These are phyloP conservation scores for Bothriochloa decipiens DNA, from an alignment of 176 grass and related monocot species.

Conservation along the genomic window DNA sequence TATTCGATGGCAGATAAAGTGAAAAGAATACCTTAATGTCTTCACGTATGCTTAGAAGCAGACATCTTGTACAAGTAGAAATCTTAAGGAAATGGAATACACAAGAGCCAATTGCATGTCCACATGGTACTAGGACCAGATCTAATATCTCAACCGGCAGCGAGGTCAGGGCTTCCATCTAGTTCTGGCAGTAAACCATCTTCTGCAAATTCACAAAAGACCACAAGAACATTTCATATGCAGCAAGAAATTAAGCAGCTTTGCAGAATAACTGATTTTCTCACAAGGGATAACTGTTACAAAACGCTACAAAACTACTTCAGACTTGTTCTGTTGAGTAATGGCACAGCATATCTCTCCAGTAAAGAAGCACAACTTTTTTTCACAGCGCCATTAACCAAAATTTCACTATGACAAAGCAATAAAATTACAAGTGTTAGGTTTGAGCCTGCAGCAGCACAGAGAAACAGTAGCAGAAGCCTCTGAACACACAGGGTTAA, in stretches of 20 bases:
- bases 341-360: background rate
- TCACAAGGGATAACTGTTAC: background rate
- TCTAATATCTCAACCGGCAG: background rate
- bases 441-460: background rate
- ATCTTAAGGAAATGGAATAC: conserved; percentile 5
- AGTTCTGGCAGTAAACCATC: no score
- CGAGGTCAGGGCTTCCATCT: background rate
- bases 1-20: background rate
- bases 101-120: conserved; percentile 11
- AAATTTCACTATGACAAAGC: background rate
- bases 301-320: background rate
- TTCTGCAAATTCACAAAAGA: no score
- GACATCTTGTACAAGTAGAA: background rate
- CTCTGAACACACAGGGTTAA: background rate
- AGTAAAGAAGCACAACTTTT: background rate
- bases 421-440: background rate
- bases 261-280: background rate
- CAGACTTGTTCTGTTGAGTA: background rate
- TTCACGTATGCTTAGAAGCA: background rate
- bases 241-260: no score
- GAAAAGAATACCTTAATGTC: background rate
- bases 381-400: background rate
- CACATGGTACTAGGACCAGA: background rate
- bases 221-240: no score
- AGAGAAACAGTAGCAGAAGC: background rate